Evolutionary conservation across 2,329 filamentous ascomycete genomes (phyloP).

Genomic region (Sporothrix euskadiensis): DNA sequence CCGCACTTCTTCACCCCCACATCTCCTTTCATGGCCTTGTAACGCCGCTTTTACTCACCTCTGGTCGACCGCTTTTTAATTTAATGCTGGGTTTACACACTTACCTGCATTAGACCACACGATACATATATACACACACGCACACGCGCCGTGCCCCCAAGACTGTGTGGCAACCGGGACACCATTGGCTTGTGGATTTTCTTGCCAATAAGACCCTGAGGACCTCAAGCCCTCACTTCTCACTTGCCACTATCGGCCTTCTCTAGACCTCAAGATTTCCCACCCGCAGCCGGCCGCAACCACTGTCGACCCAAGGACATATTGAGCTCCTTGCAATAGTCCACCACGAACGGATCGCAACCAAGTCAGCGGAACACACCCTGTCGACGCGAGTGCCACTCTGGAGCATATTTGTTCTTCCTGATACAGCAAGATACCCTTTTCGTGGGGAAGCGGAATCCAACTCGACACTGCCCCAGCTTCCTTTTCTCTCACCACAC

Average conservation of each 20-base stretch:
- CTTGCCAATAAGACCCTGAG: not conserved
- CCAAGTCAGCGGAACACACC: constrained; percentile 15
- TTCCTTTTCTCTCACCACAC: not conserved
- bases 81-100: not conserved
- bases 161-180: not conserved
- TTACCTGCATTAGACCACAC: not conserved
- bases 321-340: not conserved
- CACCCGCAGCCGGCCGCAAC: constrained; percentile 4
- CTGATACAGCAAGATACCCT: not conserved
- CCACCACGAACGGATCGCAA: constrained; percentile 6
- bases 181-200: not conserved
- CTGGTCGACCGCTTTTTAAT: not conserved
- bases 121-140: not conserved
- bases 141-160: not conserved
- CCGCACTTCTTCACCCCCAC: not conserved
- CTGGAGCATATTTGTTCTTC: not conserved
- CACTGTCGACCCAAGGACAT: not conserved
- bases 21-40: not conserved
- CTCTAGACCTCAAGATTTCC: not conserved
- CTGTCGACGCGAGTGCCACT: constrained; percentile 16
- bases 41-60: not conserved
- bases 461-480: not conserved
- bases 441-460: not conserved
- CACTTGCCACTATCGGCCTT: not conserved
- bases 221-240: not conserved